phyloP scores from a whole-genome alignment of 2,329 filamentous ascomycete genomes.

The Exophiala xenobiotica region DNA sequence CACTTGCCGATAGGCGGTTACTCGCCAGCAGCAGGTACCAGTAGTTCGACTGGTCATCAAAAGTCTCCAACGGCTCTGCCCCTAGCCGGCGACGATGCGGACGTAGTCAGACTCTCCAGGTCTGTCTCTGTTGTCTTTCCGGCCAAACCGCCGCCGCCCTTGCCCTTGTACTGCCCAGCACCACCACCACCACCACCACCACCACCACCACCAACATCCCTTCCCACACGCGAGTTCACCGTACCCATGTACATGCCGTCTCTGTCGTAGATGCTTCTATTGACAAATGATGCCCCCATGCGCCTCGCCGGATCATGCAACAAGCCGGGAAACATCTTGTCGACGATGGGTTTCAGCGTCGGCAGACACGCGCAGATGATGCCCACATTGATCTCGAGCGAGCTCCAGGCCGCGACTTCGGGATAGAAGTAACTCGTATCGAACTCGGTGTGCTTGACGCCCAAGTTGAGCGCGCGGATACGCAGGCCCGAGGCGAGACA shows the following conservation, averaged over 20 bases:
- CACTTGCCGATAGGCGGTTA: too few relatives aligned
- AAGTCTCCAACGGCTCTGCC: too few relatives aligned
- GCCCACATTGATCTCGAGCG: slow-evolving; percentile 28
- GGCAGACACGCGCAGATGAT: slow-evolving; percentile 30
- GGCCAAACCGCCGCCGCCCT: too few relatives aligned
- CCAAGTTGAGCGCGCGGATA: neutral
- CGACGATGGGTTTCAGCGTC: slow-evolving; percentile 14
- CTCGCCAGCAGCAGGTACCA: too few relatives aligned
- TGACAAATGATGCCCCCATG: neutral
- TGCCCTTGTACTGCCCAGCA: too few relatives aligned
- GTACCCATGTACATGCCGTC: neutral
- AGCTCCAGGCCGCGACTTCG: slow-evolving; percentile 15
- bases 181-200: too few relatives aligned
- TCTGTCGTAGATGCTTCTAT: neutral
- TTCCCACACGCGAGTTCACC: too few relatives aligned
- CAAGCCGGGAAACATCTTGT: neutral
- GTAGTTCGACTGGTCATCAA: too few relatives aligned
- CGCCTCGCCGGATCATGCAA: neutral
- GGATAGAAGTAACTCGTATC: neutral
- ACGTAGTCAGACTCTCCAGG: too few relatives aligned
- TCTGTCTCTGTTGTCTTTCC: too few relatives aligned
- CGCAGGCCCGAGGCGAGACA: neutral
- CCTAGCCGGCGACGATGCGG: too few relatives aligned
- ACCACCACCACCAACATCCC: too few relatives aligned
- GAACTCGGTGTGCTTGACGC: neutral